Conservation (phyloP, 148 eudicot genomes). For the Beta vulgaris region DNA sequence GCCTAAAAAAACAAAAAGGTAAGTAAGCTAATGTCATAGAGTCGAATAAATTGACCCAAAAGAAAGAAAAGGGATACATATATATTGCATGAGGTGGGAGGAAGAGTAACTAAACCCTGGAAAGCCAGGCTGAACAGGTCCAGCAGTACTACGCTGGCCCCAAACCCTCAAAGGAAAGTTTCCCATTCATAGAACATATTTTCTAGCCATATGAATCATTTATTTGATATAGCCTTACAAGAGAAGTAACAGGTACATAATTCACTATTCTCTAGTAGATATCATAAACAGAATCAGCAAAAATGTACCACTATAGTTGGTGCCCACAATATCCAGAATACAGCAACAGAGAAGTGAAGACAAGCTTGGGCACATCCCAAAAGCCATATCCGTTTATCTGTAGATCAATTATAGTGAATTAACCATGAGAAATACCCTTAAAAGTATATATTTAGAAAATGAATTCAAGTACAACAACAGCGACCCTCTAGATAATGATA, state of each 20-base stretch:
- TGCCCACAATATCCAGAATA: slow-evolving; percentile 92
- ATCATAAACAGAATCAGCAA: neutral
- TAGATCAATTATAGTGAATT: neutral
- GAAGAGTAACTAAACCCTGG: neutral
- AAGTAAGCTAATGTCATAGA: neutral
- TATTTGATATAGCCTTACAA: neutral
- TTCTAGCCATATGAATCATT: neutral
- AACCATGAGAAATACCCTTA: neutral
- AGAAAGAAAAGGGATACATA: too few relatives aligned
- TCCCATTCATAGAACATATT: neutral
- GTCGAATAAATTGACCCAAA: neutral
- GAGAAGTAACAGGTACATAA: neutral
- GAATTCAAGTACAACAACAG: neutral
- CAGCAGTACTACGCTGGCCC: neutral
- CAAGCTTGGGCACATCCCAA: slow-evolving; percentile 77
- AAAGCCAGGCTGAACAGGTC: neutral
- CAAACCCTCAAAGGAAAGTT: neutral
- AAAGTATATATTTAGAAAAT: neutral
- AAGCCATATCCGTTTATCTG: slow-evolving; percentile 80
- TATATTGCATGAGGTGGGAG: neutral
- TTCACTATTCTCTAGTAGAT: neutral
- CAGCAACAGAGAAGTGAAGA: slow-evolving; percentile 65
- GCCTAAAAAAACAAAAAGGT: slow-evolving; percentile 54
- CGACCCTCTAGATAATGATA: neutral
- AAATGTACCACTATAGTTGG: slow-evolving; percentile 72